A percentile compares a stretch with the other conserved stretches of the same genome.
Conservation (phyloP, 352 stramenopile genomes). For the Phytophthora uliginosa region DNA sequence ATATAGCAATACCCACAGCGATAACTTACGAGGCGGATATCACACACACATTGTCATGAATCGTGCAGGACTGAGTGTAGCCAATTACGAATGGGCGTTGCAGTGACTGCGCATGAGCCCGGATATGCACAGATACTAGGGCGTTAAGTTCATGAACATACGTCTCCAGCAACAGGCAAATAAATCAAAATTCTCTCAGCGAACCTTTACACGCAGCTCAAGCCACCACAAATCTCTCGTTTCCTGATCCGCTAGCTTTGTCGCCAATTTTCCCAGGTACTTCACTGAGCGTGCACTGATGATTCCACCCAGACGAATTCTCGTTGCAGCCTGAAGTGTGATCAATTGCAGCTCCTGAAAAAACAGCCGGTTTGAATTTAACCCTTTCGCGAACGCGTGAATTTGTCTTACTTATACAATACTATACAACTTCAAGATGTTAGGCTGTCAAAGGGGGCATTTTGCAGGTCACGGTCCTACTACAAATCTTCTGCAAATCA, state of each 20-base stretch:
- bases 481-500: no score
- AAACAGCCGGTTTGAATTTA: neutral
- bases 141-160: neutral
- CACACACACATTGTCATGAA: slow-evolving; percentile 98
- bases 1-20: neutral
- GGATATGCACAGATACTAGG: slow-evolving; percentile 67
- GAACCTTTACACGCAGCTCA: slow-evolving; percentile 96
- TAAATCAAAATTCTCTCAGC: neutral
- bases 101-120: slow-evolving; percentile 96
- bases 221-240: slow-evolving; percentile 99
- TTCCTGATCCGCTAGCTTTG: slow-evolving; percentile 97
- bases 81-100: slow-evolving; percentile 98
- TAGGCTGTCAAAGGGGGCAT: no score
- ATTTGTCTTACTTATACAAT: no score
- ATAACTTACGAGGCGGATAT: slow-evolving; percentile 94
- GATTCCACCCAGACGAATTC: slow-evolving; percentile 85
- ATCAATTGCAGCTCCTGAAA: slow-evolving; percentile 95
- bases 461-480: no score
- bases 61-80: slow-evolving; percentile 97
- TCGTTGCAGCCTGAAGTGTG: slow-evolving; percentile 90
- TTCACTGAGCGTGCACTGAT: slow-evolving; percentile 91
- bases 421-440: no score
- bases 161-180: neutral
- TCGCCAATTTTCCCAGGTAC: slow-evolving; percentile 93
- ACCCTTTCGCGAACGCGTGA: no score